Base-by-base conservation (phyloP, 2,329 filamentous ascomycete species). In the Metarhizium sp. region DNA sequence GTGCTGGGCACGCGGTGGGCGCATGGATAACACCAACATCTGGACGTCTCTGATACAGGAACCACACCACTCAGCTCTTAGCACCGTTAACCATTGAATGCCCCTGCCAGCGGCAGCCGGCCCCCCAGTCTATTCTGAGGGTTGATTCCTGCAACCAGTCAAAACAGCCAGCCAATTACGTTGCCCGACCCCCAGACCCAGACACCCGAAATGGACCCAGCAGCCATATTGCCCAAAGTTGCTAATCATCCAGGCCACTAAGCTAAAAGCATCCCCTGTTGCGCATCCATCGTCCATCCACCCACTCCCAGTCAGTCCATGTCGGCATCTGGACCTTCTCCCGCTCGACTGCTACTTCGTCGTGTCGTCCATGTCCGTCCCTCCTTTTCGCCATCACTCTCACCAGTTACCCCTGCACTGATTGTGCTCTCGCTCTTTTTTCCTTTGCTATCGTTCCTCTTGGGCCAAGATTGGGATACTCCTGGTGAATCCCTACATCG, bases 401-500 rank as follows among this genome's bases (percentile, higher is more conserved):
- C 53, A 2, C 11, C 13, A 6, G 13, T 3, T 42, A 5, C 32
- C 43, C 32, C 30, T 29, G 36, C 40, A 18, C 48, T 34, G 13
- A 6, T 30, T 30, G n/a, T 49, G 50, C 34, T 51, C 38, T 29
- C 53, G n/a, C 45, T 48, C 49, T 38, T 45, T 51, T 51, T 51
- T 20, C 34, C 49, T 32, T 51, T 18, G 32, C 14, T 16, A 16
- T 14, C 11, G 14, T 29, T 48, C 45, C 25, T 32, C 25, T 6
- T 46, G 43, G 43, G 16, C 14, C 25, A 25, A 25, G 18, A 46
- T 46, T 46, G 55, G 52, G 42, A 54, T 43, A 51, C 34, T 52
- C 49, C 45, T 50, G 49, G 52, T 25, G 52, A 57, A 38, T 57
- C 18, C 36, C 55, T 50, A n/a, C 36, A 46, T 20, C 20, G 5